phyloP scores from a whole-genome alignment of 1,284 basidiomycete genomes.

The Rhizopogon parksii region DNA sequence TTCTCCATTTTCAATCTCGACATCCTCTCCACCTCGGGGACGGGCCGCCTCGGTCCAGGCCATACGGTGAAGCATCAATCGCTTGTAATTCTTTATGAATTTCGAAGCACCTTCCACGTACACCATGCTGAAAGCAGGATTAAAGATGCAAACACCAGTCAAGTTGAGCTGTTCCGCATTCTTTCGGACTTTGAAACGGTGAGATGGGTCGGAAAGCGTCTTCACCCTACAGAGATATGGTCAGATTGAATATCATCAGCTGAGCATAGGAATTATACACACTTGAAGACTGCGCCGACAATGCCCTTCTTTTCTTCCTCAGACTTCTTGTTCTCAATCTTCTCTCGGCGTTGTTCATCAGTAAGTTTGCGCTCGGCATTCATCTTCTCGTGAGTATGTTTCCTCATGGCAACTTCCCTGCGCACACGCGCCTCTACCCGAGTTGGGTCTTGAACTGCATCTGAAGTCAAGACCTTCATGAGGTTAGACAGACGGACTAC shows the following conservation, averaged over 20 bases:
- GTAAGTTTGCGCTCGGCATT: slow-evolving; percentile 90
- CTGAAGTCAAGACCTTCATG: slow-evolving; percentile 96
- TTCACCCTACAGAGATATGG: slow-evolving; percentile 54
- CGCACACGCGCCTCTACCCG: slow-evolving; percentile 94
- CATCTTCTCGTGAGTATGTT: slow-evolving; percentile 86
- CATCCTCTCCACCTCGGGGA: slow-evolving; percentile 64
- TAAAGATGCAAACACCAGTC: slow-evolving; percentile 85
- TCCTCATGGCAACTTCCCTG: slow-evolving; percentile 86
- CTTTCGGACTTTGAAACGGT: slow-evolving; percentile 94
- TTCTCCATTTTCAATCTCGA: slow-evolving; percentile 52
- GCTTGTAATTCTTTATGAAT: slow-evolving; percentile 83
- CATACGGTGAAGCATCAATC: slow-evolving; percentile 83
- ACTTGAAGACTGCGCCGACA: slow-evolving; percentile 87
- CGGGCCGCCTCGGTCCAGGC: slow-evolving; percentile 92
- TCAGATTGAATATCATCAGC: neutral
- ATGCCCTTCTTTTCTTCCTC: slow-evolving; percentile 89
- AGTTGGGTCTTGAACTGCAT: slow-evolving; percentile 95
- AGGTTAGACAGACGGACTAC: slow-evolving; percentile 90
- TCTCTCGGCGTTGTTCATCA: slow-evolving; percentile 83
- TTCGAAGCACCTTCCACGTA: slow-evolving; percentile 91
- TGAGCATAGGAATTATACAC: slow-evolving; percentile 26
- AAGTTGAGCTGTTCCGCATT: slow-evolving; percentile 91
- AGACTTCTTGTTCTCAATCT: slow-evolving; percentile 75
- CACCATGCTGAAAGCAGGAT: slow-evolving; percentile 83
- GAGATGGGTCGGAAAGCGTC: slow-evolving; percentile 84